Conservation (phyloP, 768 basidiomycete species). For the Suillus luteus region DNA sequence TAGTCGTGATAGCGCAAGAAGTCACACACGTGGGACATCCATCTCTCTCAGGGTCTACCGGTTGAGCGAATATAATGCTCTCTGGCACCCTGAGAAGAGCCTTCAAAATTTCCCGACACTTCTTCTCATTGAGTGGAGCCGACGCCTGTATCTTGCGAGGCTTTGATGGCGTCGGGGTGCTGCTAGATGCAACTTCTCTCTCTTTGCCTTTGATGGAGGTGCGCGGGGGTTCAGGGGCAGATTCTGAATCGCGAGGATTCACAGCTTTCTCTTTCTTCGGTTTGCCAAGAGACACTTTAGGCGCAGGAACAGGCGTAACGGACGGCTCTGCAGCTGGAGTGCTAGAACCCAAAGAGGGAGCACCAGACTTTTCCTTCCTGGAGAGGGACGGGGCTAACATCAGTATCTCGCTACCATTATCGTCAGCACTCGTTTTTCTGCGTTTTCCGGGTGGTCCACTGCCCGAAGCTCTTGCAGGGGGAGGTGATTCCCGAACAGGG, state of each 20-base stretch:
- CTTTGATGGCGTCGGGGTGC: slow-evolving; percentile 40
- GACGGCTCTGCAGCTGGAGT: slow-evolving; percentile 43
- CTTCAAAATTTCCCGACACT: slow-evolving; percentile 74
- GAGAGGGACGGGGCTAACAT: slow-evolving; percentile 56
- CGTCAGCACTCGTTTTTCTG: slow-evolving; percentile 50
- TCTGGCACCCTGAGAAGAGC: slow-evolving; percentile 62
- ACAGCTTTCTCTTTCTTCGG: slow-evolving; percentile 48
- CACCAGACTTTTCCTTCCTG: slow-evolving; percentile 49
- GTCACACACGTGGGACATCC: slow-evolving; percentile 86
- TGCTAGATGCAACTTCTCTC: slow-evolving; percentile 46
- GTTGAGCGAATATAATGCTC: slow-evolving; percentile 69
- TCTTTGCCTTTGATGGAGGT: slow-evolving; percentile 74
- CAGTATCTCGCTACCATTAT: slow-evolving; percentile 62
- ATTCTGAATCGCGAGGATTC: slow-evolving; percentile 6
- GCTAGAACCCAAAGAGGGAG: slow-evolving; percentile 41
- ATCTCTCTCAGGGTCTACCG: slow-evolving; percentile 81
- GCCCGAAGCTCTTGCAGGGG: slow-evolving; percentile 39
- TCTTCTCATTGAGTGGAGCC: slow-evolving; percentile 77
- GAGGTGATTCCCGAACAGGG: slow-evolving; percentile 39
- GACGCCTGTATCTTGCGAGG: slow-evolving; percentile 38
- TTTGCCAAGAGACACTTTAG: slow-evolving; percentile 35
- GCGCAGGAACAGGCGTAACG: slow-evolving; percentile 25
- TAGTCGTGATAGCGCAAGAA: slow-evolving; percentile 1
- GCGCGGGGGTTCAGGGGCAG: slow-evolving; percentile 33
- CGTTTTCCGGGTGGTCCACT: slow-evolving; percentile 52